phyloP scores from a whole-genome alignment of 306 rosid species.

The Vigna hirtella region DNA sequence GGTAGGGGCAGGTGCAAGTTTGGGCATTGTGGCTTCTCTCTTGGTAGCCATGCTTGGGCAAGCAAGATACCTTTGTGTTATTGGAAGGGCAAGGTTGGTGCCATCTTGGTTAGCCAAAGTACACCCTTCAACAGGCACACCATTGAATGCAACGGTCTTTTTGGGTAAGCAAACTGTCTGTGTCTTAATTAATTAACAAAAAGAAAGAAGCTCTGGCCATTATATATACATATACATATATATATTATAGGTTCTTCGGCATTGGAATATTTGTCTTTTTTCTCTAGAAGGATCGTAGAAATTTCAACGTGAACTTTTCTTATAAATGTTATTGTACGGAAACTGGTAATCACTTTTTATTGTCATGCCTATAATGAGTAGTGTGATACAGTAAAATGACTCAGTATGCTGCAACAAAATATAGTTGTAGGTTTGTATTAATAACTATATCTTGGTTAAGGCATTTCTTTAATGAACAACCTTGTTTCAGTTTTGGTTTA shows the following conservation, averaged over 20 bases:
- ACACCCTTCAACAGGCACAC: constrained; percentile 90
- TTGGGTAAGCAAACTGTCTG: constrained; percentile 57
- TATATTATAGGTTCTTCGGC: background rate
- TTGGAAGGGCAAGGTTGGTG: constrained; percentile 87
- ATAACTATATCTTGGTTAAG: background rate
- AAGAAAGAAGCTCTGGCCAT: background rate
- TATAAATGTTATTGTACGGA: constrained; percentile 2
- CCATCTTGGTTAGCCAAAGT: constrained; percentile 95
- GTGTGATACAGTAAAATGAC: background rate
- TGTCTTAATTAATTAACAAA: constrained; percentile 8
- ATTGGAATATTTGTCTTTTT: constrained; percentile 1
- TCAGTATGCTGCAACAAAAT: background rate
- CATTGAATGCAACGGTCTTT: constrained; percentile 83
- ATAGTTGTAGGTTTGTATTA: background rate
- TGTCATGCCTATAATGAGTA: constrained; percentile 4
- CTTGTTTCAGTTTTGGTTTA: background rate
- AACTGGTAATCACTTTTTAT: background rate
- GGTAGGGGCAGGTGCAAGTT: constrained; percentile 87
- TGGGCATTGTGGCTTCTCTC: constrained; percentile 78
- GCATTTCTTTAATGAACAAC: background rate
- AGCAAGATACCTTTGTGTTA: constrained; percentile 94
- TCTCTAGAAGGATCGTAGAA: background rate
- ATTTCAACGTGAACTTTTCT: constrained; percentile 1
- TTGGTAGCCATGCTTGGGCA: constrained; percentile 95
- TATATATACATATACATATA: background rate